phyloP scores from a whole-genome alignment of 768 basidiomycete genomes.

The Cantharellus cinnabarinus region DNA sequence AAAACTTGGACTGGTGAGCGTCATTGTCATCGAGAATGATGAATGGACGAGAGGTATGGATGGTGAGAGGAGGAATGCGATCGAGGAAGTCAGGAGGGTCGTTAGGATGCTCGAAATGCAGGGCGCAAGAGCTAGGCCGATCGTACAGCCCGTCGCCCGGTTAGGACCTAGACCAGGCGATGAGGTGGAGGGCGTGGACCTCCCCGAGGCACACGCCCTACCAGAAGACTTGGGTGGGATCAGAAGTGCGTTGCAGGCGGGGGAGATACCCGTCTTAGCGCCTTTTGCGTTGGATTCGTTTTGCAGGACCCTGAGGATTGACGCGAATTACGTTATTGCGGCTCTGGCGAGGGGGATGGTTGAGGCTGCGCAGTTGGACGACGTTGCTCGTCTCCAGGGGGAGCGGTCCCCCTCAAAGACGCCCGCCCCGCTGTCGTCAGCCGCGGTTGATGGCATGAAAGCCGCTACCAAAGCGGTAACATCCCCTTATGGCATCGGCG shows the following conservation, averaged over 20 bases:
- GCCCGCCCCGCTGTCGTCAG: background rate
- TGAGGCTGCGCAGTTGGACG: conserved; percentile 18
- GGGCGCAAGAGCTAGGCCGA: conserved; percentile 71
- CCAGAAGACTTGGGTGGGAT: conserved; percentile 66
- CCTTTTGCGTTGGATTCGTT: conserved; percentile 86
- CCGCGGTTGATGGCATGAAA: background rate
- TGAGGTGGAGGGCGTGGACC: conserved; percentile 18
- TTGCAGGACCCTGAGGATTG: conserved; percentile 67
- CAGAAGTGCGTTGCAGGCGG: conserved; percentile 71
- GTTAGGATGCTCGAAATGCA: conserved; percentile 65
- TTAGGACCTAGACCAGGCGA: conserved; percentile 41
- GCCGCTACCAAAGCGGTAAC: background rate
- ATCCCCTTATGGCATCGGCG: background rate
- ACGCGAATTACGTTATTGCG: conserved; percentile 72
- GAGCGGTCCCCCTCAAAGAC: background rate
- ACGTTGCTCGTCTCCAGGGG: conserved; percentile 1
- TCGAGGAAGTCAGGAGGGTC: conserved; percentile 72
- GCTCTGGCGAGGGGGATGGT: conserved; percentile 76
- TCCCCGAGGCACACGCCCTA: conserved; percentile 54
- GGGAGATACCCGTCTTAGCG: conserved; percentile 90
- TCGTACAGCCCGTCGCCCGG: conserved; percentile 69
- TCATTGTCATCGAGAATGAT: conserved; percentile 88
- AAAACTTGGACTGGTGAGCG: conserved; percentile 85
- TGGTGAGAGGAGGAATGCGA: conserved; percentile 41
- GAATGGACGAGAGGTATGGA: conserved; percentile 44